A percentile compares a stretch with the other conserved stretches of the same genome.
phyloP scores from a whole-genome alignment of 2,329 filamentous ascomycete species.

The Sclerotinia spermophila region DNA sequence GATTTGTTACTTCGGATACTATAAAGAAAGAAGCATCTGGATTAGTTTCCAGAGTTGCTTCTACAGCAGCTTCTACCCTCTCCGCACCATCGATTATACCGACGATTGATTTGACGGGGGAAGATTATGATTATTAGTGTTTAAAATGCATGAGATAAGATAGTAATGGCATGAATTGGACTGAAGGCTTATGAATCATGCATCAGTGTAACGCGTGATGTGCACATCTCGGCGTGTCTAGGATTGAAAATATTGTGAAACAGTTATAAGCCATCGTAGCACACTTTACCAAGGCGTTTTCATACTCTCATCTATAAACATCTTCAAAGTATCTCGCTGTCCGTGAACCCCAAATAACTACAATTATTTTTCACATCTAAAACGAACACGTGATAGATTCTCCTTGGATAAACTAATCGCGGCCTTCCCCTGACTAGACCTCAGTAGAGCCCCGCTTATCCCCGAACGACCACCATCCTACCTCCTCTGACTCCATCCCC shows the following conservation, averaged over 20 bases:
- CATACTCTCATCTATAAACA: too few relatives aligned
- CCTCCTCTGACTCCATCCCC: neutral
- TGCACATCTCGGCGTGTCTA: neutral
- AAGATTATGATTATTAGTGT: neutral
- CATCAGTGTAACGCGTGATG: neutral
- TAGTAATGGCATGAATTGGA: neutral
- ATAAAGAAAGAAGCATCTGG: neutral
- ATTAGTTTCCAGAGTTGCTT: neutral
- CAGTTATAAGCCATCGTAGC: neutral
- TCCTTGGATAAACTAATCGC: neutral
- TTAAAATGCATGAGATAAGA: neutral
- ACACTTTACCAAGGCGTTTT: neutral
- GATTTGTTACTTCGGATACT: neutral
- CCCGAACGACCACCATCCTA: neutral
- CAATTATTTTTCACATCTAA: neutral
- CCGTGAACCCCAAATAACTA: neutral
- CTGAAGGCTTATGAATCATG: neutral
- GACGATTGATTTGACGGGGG: neutral
- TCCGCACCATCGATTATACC: neutral
- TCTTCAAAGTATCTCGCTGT: neutral
- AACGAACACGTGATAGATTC: neutral
- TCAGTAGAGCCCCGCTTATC: neutral
- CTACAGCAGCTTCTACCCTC: neutral
- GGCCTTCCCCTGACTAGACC: rapidly evolving
- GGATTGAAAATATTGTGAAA: neutral